Evolutionary conservation across 805 yeast species (phyloP).

Genomic region (Kazachstania kunashirensis): DNA sequence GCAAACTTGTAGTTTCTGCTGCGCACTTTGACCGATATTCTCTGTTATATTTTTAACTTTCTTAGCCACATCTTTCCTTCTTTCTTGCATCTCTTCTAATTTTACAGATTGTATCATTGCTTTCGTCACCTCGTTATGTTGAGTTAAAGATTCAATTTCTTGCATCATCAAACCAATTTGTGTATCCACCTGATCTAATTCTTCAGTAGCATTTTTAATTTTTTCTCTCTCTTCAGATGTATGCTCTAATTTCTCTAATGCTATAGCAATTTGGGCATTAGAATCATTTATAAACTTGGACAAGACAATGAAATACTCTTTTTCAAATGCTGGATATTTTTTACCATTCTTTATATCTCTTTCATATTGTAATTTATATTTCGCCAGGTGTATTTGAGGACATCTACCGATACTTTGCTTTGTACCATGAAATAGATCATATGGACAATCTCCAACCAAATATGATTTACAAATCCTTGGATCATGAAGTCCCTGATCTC

Average conservation of each 20-base stretch:
- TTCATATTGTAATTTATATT: constrained; percentile 63
- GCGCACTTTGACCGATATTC: constrained; percentile 73
- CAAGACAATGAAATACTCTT: constrained; percentile 37
- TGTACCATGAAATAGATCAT: constrained; percentile 72
- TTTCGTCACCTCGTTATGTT: constrained; percentile 41
- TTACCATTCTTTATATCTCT: constrained; percentile 34
- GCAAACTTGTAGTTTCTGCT: constrained; percentile 85
- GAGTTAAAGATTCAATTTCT: constrained; percentile 48
- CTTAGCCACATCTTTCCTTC: constrained; percentile 44
- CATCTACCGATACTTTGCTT: constrained; percentile 78
- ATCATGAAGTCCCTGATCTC: constrained; percentile 35
- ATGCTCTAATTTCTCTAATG: constrained; percentile 49
- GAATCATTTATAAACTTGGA: constrained; percentile 56
- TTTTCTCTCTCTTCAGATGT: constrained; percentile 65
- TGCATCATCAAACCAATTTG: constrained; percentile 56
- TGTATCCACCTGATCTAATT: constrained; percentile 52
- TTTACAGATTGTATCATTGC: constrained; percentile 41
- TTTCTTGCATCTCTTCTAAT: constrained; percentile 36
- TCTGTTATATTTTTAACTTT: constrained; percentile 55
- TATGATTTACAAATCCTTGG: constrained; percentile 68
- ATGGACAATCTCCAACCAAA: constrained; percentile 79
- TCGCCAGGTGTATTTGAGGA: constrained; percentile 63
- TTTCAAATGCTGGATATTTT: constrained; percentile 38
- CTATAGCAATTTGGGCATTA: constrained; percentile 52
- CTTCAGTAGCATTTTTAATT: constrained; percentile 44